A percentile compares a stretch with the other conserved stretches of the same genome.
Conservation (phyloP, 75 land plant species). For the Cunninghamia lanceolata region DNA sequence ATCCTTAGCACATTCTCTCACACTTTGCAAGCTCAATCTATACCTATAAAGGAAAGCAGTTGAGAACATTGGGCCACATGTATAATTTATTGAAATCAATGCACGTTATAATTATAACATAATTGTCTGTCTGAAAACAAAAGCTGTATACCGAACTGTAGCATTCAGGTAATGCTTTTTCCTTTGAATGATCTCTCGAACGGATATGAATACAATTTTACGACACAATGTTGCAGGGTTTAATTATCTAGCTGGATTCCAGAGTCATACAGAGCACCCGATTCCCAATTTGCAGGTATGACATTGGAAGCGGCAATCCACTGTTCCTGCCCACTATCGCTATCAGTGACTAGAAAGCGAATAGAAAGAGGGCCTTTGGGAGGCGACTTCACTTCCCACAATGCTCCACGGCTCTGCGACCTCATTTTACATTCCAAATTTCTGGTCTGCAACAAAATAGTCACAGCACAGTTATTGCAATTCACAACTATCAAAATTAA, state of each 20-base stretch:
- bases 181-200: too few relatives aligned
- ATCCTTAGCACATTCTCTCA: too few relatives aligned
- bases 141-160: too few relatives aligned
- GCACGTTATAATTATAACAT: too few relatives aligned
- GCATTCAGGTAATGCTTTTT: too few relatives aligned
- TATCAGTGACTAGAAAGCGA: conserved; percentile 20
- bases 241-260: conserved; percentile 1
- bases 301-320: background rate
- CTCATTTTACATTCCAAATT: conserved; percentile 43
- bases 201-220: too few relatives aligned
- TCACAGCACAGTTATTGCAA: background rate
- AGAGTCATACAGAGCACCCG: conserved; percentile 1
- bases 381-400: conserved; percentile 44
- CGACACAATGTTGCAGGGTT: background rate
- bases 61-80: too few relatives aligned
- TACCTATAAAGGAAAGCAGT: too few relatives aligned
- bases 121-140: too few relatives aligned
- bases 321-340: conserved; percentile 25
- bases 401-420: conserved; percentile 43
- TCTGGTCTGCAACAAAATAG: conserved; percentile 29
- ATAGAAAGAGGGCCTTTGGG: conserved; percentile 43
- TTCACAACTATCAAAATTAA: background rate
- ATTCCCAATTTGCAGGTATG: background rate
- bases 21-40: too few relatives aligned
- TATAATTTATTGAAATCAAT: too few relatives aligned